A percentile compares a stretch with the other conserved stretches of the same genome.
Evolutionary conservation across 768 basidiomycete genomes (phyloP).

Genomic region (Leccinum variicolor): DNA sequence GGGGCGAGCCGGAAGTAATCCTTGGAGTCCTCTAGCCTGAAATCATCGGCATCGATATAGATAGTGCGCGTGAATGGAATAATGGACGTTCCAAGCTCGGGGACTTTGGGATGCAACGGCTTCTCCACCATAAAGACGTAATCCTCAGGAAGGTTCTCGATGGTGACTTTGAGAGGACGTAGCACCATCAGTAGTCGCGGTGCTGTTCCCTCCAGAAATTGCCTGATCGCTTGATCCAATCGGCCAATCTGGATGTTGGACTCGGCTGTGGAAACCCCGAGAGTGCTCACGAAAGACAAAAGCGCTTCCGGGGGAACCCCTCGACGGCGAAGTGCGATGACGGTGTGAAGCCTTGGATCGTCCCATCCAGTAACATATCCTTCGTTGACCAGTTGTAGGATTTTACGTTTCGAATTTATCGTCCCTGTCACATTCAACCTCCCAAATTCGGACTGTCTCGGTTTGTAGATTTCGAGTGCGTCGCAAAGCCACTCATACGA

Average conservation of each 20-base stretch:
- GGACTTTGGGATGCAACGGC: slow-evolving; percentile 90
- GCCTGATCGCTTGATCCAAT: slow-evolving; percentile 86
- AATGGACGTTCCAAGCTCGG: slow-evolving; percentile 75
- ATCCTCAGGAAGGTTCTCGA: slow-evolving; percentile 89
- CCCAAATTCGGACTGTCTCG: slow-evolving; percentile 95
- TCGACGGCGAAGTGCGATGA: slow-evolving; percentile 91
- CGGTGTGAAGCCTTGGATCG: slow-evolving; percentile 94
- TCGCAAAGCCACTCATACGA: slow-evolving; percentile 99
- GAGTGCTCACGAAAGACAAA: slow-evolving; percentile 83
- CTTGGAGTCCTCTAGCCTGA: slow-evolving; percentile 84
- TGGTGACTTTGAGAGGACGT: slow-evolving; percentile 83
- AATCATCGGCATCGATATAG: slow-evolving; percentile 93
- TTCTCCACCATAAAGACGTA: slow-evolving; percentile 83
- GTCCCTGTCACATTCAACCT: slow-evolving; percentile 91
- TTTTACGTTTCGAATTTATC: slow-evolving; percentile 96
- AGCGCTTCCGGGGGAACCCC: slow-evolving; percentile 98
- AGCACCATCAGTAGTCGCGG: slow-evolving; percentile 91
- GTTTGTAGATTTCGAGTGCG: slow-evolving; percentile 95
- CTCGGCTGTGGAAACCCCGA: slow-evolving; percentile 88
- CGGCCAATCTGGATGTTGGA: slow-evolving; percentile 84
- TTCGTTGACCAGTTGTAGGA: slow-evolving; percentile 81
- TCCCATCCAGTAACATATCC: slow-evolving; percentile 91
- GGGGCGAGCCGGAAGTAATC: slow-evolving; percentile 98
- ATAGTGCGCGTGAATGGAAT: slow-evolving; percentile 86
- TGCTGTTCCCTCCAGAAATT: slow-evolving; percentile 84